phyloP scores from a whole-genome alignment of 2,329 filamentous ascomycete species.

The Tympanopsis confertula region DNA sequence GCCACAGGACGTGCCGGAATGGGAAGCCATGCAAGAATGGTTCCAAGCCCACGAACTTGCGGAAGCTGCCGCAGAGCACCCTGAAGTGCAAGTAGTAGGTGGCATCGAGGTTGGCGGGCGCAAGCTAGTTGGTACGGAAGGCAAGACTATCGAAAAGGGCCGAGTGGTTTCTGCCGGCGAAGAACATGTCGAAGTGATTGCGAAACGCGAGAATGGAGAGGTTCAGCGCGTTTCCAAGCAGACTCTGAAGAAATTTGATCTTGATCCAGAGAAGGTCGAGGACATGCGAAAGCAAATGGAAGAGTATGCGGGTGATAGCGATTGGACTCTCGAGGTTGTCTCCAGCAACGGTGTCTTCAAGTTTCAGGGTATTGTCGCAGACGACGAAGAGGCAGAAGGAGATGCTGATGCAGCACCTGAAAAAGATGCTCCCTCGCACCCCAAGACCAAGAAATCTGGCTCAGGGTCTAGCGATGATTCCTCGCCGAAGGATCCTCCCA shows the following conservation, averaged over 20 bases:
- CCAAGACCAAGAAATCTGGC: not conserved
- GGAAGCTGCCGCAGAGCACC: not conserved
- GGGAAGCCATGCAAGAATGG: not conserved
- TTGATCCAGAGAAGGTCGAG: not conserved
- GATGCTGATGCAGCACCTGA: not conserved
- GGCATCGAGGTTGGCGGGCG: not conserved
- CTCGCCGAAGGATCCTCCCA: not conserved
- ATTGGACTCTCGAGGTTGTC: not conserved
- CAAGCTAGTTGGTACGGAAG: not conserved
- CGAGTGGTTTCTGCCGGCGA: not conserved
- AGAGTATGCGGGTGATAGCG: not conserved
- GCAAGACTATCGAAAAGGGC: not conserved
- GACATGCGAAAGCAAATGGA: not conserved
- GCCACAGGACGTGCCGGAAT: slow-evolving; percentile 20
- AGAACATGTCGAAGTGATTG: not conserved
- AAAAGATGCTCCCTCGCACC: not conserved
- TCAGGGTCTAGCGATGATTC: not conserved
- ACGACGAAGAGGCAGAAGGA: not conserved
- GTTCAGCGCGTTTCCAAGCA: not conserved
- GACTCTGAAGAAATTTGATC: not conserved
- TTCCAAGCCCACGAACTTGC: not conserved
- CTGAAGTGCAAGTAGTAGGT: not conserved
- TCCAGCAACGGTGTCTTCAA: not conserved
- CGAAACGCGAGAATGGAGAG: not conserved
- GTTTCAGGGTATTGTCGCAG: not conserved